These are phyloP conservation scores for Talaromyces funiculosus DNA, from an alignment of 2,329 filamentous ascomycete species.

Conservation along the genomic window DNA sequence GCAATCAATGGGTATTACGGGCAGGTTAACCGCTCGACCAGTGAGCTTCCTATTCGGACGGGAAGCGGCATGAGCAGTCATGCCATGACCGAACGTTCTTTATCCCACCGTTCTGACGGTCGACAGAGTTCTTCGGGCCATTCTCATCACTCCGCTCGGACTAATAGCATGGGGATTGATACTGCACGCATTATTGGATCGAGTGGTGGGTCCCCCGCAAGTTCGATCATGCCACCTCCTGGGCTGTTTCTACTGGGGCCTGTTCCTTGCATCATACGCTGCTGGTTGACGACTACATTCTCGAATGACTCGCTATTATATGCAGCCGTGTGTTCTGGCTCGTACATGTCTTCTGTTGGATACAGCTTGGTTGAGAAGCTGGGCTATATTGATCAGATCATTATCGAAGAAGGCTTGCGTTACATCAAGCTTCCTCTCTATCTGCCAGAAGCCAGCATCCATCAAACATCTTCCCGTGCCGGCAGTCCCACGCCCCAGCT, in stretches of 20 bases:
- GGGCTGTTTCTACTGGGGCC: slow-evolving; percentile 80
- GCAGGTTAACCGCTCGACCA: slow-evolving; percentile 73
- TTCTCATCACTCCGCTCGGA: slow-evolving; percentile 68
- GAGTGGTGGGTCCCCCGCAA: slow-evolving; percentile 63
- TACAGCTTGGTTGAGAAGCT: slow-evolving; percentile 68
- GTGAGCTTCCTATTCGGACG: slow-evolving; percentile 74
- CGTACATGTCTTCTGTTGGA: slow-evolving; percentile 79
- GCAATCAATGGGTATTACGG: slow-evolving; percentile 87
- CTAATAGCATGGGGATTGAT: slow-evolving; percentile 83
- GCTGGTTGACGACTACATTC: slow-evolving; percentile 88
- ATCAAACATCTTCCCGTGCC: slow-evolving; percentile 63
- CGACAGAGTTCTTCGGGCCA: slow-evolving; percentile 89
- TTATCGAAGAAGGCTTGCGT: slow-evolving; percentile 59
- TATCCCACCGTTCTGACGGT: slow-evolving; percentile 94
- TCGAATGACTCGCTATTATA: slow-evolving; percentile 85
- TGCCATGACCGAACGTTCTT: slow-evolving; percentile 79
- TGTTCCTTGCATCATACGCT: slow-evolving; percentile 89
- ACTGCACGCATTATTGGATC: slow-evolving; percentile 59
- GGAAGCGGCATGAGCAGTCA: slow-evolving; percentile 73
- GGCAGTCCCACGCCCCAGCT: slow-evolving; percentile 70
- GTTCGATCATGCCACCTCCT: slow-evolving; percentile 60
- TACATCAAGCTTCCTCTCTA: slow-evolving; percentile 76
- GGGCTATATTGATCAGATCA: slow-evolving; percentile 61
- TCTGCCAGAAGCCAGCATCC: slow-evolving; percentile 83
- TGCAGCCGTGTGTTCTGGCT: slow-evolving; percentile 86